Conservation (phyloP, 257 asterid genomes). For the Scutellaria minor region DNA sequence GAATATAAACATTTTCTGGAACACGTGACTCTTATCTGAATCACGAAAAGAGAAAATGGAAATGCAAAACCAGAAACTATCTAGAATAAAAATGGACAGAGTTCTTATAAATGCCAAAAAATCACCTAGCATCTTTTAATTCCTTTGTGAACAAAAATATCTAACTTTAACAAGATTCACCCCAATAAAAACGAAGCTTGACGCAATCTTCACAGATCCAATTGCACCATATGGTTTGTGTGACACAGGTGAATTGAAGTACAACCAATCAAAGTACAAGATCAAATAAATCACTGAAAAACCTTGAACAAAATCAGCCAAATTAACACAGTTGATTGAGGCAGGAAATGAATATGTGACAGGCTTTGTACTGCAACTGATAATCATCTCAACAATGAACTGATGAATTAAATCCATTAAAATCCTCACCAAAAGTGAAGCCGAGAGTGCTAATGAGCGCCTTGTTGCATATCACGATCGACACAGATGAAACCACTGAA, state of each 20-base stretch:
- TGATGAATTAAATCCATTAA: conserved; percentile 10
- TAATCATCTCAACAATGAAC: conserved; percentile 10
- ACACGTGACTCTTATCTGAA: conserved; percentile 1
- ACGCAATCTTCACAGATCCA: conserved; percentile 9
- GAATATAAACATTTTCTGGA: background rate
- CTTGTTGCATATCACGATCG: conserved; percentile 61
- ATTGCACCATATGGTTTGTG: conserved; percentile 11
- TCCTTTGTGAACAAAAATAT: conserved; percentile 18
- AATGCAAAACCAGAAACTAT: conserved; percentile 24
- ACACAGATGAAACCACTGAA: conserved; percentile 61
- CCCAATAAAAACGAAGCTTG: conserved; percentile 15
- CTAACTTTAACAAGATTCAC: conserved; percentile 8
- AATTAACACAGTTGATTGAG: background rate
- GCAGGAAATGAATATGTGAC: conserved; percentile 10
- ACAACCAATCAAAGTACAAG: background rate
- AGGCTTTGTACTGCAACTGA: background rate
- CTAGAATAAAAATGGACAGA: conserved; percentile 1
- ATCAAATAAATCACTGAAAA: background rate
- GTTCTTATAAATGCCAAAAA: background rate
- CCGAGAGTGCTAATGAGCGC: conserved; percentile 61
- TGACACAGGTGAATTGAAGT: conserved; percentile 12
- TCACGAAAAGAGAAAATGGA: conserved; percentile 21
- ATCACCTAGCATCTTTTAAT: conserved; percentile 20
- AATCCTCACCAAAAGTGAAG: conserved; percentile 54
- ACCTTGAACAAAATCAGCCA: conserved; percentile 2